phyloP scores from a whole-genome alignment of 2,329 filamentous ascomycete species.

The Trichoderma sp. region DNA sequence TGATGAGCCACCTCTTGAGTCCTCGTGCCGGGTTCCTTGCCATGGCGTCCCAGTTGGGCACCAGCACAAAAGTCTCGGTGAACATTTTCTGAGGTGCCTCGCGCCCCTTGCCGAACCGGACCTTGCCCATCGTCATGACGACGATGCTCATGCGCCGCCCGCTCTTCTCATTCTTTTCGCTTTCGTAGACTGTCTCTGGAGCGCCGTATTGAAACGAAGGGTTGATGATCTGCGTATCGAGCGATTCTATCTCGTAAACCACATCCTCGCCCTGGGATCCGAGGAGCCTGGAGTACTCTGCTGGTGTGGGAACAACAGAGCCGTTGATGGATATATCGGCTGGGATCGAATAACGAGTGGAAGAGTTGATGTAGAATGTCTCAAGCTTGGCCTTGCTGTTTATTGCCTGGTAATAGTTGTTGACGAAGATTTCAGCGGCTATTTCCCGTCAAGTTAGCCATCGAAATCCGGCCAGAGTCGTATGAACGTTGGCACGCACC shows the following conservation, averaged over 20 bases:
- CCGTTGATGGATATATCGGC: slow-evolving; percentile 81
- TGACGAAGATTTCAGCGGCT: slow-evolving; percentile 71
- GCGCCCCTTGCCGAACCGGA: slow-evolving; percentile 63
- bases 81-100: slow-evolving; percentile 67
- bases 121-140: slow-evolving; percentile 69
- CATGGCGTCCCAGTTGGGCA: slow-evolving; percentile 67
- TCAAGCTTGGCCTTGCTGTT: slow-evolving; percentile 60
- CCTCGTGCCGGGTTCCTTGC: slow-evolving; percentile 51
- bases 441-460: slow-evolving; percentile 6
- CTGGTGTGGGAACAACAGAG: slow-evolving; percentile 57
- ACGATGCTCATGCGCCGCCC: slow-evolving; percentile 64
- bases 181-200: slow-evolving; percentile 43
- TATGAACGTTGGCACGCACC: slow-evolving; percentile 32
- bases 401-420: slow-evolving; percentile 72
- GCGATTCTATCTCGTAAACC: slow-evolving; percentile 69
- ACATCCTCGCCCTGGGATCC: slow-evolving; percentile 57
- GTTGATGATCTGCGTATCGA: slow-evolving; percentile 77
- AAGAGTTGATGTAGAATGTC: slow-evolving; percentile 67
- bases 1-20: slow-evolving; percentile 60
- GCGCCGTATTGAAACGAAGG: slow-evolving; percentile 58
- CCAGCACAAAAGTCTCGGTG: slow-evolving; percentile 75
- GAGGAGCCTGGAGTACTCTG: slow-evolving; percentile 66
- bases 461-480: too few relatives aligned
- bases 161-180: slow-evolving; percentile 44
- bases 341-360: slow-evolving; percentile 49